Base-by-base conservation (phyloP, 2,329 filamentous ascomycete genomes). In the Pyrenochaeta sp. region DNA sequence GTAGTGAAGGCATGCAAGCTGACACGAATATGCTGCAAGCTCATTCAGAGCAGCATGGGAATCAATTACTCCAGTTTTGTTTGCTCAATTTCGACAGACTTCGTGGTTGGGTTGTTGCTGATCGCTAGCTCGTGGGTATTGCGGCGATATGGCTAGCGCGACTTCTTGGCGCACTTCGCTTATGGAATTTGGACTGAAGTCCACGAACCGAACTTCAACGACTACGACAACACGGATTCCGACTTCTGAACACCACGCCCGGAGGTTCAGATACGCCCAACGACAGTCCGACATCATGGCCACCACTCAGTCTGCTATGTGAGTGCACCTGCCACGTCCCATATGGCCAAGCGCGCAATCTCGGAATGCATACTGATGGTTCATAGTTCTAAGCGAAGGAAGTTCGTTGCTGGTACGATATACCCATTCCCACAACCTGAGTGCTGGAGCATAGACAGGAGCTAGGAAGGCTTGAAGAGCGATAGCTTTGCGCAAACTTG, bases 301-400 rank as follows among this genome's bases (percentile, higher is more conserved):
- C 69, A 75, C 77, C 62, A 73, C 76, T 65, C 75, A 77, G 64
- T 72, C 71, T 66, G 73, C 77, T 71, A 79, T 79, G 77, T 79
- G 68, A 71, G 77, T 78, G 36, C 28, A 24, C 30, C 45, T 37
- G 54, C 39, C 34, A 42, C 27, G 19, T 52, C 27, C 49, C 47
- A 25, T 58, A 37, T 55, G 9, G 44, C 44, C 30, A 22, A 34
- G 58, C 56, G 52, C 45, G 45, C 39, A 15, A 27, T 42, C 36
- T 24, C 25, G 37, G 44, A 57, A 45, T 45, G 28, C 56, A 47
- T 64, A 69, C 75, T 77, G 59, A 77, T 67, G 42, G 52, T 56
- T 44, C 57, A 58, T 80, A 93, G 91, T 84, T 93, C 91, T 83
- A 94, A 94, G 90, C 85, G 90, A 84, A 91, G 91, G 88, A 94